phyloP scores from a whole-genome alignment of 305 asterid genomes.

The Petunia hybrid region DNA sequence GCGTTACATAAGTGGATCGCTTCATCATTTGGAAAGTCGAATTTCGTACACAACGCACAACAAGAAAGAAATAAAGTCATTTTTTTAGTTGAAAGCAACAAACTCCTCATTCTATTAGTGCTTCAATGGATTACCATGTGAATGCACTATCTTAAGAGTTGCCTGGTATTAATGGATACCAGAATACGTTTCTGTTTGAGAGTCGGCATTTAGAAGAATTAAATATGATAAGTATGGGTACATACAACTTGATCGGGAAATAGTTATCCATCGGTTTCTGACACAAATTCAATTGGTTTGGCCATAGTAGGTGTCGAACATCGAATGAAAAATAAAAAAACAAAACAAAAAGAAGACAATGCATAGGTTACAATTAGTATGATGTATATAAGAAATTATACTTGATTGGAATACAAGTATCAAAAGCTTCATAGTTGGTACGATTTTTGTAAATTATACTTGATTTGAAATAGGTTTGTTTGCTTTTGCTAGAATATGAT shows the following conservation, averaged over 20 bases:
- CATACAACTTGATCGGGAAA: too few species aligned
- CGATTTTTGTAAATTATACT: too few species aligned
- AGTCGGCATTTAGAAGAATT: neutral
- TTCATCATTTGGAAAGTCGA: neutral
- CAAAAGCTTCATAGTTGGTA: too few species aligned
- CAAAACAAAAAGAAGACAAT: too few species aligned
- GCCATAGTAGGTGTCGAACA: too few species aligned
- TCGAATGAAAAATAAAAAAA: too few species aligned
- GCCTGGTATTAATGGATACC: constrained; percentile 14
- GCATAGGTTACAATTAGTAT: too few species aligned
- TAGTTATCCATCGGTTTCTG: too few species aligned
- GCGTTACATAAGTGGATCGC: neutral
- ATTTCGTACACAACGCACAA: neutral
- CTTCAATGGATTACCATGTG: constrained; percentile 27
- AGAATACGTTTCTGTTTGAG: neutral
- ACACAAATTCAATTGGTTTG: too few species aligned
- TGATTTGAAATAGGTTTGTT: too few species aligned
- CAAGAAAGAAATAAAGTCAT: neutral
- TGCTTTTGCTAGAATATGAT: neutral
- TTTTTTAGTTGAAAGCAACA: neutral
- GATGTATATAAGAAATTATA: too few species aligned
- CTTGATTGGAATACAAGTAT: too few species aligned
- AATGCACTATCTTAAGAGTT: constrained; percentile 19
- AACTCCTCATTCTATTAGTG: neutral
- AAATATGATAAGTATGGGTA: neutral